Base-by-base conservation (phyloP, 345 rosid species). In the Ailanthus altissimus region DNA sequence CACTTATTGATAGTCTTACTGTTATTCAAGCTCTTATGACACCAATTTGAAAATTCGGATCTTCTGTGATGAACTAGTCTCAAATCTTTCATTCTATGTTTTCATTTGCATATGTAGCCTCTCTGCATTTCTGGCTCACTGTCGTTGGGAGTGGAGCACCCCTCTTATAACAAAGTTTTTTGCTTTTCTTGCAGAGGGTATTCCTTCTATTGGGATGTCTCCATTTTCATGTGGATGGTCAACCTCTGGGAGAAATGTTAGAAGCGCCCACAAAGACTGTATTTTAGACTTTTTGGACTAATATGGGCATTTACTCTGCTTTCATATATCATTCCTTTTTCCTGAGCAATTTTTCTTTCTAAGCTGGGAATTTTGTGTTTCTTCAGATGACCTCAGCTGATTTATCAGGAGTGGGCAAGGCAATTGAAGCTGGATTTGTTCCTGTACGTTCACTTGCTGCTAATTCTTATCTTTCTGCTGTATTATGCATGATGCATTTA, bases 141-240 rank as follows among this genome's bases (percentile, higher is more conserved):
- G 56, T 72, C 65, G 54, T 61, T 47, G 58, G 59, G 57, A 16
- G 60, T 64, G 64, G 40, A 60, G 51, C 57, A 42, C 65, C 46
- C 59, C 32, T 51, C 25, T 51, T 68, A 73, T 78, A 61, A 73
- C 79, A 42, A 47, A 47, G 49, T 53, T n/a, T 78, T 71, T 14
- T 84, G 73, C 45, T 84, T 80, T 66, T 81, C 59, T 84, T 88
- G 87, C 93, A 93, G 99, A 86, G 91, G 96, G 97, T 26, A 89
- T 95, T 85, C 94, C 97, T 77, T 89, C 97, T 8, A 63, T 92
- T 43, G 98, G 97, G 74, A 83, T 94, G 88, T 86, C 98, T 85
- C 98, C 98, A 57, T 91, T 89, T 86, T 70, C 93, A 73, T 90
- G 91, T 76, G 93, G 97, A 77, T 91, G 97, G 97, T 80, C 82